A percentile compares a stretch with the other conserved stretches of the same genome.
These are phyloP conservation scores for Fusarium acutatum DNA, from an alignment of 2,329 filamentous ascomycete species.

Conservation along the genomic window DNA sequence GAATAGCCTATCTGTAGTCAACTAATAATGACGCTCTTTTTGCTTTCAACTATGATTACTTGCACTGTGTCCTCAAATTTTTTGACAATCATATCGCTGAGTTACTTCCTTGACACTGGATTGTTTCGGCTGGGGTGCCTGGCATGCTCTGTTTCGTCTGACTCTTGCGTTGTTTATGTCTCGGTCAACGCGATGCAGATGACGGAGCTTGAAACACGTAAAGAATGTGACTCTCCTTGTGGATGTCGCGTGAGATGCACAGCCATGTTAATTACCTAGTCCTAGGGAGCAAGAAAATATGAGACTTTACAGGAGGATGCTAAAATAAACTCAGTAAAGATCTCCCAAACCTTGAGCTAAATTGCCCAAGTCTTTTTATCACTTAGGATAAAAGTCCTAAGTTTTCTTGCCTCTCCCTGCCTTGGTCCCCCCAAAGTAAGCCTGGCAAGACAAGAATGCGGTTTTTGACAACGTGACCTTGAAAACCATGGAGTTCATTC, in stretches of 20 bases:
- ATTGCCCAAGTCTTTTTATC: neutral
- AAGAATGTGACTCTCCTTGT: neutral
- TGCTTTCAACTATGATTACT: neutral
- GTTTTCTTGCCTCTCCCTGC: neutral
- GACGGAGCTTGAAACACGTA: neutral
- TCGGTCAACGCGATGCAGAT: accelerated
- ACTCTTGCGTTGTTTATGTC: neutral
- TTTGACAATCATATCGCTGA: neutral
- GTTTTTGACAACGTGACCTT: accelerated
- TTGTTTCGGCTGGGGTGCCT: too few species aligned
- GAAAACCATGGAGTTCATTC: accelerated
- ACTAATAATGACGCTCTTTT: slow-evolving; percentile 7
- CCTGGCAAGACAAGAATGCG: neutral
- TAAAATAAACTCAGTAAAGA: neutral
- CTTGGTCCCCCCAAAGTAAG: neutral
- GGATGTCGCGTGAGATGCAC: accelerated
- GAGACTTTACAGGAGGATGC: neutral
- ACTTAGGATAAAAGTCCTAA: neutral
- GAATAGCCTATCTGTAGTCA: slow-evolving; percentile 14
- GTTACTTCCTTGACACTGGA: neutral
- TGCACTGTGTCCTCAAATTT: neutral
- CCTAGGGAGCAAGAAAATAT: neutral
- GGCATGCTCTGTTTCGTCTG: neutral
- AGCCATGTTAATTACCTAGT: neutral
- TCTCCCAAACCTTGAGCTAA: too few species aligned